These are phyloP conservation scores for Fomitopsis serialis DNA, from an alignment of 768 basidiomycete species.

Conservation along the genomic window DNA sequence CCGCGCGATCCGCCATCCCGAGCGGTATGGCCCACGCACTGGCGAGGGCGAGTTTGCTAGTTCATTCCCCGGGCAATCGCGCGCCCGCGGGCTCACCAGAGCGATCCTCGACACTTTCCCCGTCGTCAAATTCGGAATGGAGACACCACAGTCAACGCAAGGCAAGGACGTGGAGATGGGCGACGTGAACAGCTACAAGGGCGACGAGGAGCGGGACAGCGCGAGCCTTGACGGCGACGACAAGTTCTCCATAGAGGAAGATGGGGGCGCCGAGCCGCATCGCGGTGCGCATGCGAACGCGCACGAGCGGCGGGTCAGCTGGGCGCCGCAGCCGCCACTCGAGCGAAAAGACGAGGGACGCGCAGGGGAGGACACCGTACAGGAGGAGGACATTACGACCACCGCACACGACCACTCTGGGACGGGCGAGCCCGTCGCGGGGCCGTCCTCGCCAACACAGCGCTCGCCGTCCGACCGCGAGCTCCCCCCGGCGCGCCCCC, in stretches of 20 bases:
- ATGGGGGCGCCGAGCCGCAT: background rate
- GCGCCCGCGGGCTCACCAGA: conserved; percentile 80
- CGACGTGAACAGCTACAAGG: conserved; percentile 6
- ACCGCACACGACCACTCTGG: background rate
- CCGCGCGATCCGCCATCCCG: conserved; percentile 80
- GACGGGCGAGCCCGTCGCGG: background rate
- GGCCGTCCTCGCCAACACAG: background rate
- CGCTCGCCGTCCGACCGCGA: background rate
- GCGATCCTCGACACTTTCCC: conserved; percentile 97
- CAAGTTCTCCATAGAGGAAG: background rate
- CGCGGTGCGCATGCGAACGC: background rate
- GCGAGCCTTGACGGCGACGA: background rate
- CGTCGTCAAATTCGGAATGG: conserved; percentile 74
- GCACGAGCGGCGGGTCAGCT: background rate
- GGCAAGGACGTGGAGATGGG: conserved; percentile 29
- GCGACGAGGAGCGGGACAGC: background rate
- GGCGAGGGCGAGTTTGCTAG: conserved; percentile 28
- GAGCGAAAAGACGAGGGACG: background rate
- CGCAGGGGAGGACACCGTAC: conserved; percentile 3
- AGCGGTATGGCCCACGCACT: conserved; percentile 80
- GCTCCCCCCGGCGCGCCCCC: conserved; percentile 1
- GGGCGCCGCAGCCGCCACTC: background rate
- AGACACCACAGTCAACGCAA: conserved; percentile 4
- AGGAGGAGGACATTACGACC: conserved; percentile 4
- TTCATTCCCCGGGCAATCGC: conserved; percentile 42